These are phyloP conservation scores for Endocalyx cinctus DNA, from an alignment of 2,329 filamentous ascomycete genomes.

Conservation along the genomic window DNA sequence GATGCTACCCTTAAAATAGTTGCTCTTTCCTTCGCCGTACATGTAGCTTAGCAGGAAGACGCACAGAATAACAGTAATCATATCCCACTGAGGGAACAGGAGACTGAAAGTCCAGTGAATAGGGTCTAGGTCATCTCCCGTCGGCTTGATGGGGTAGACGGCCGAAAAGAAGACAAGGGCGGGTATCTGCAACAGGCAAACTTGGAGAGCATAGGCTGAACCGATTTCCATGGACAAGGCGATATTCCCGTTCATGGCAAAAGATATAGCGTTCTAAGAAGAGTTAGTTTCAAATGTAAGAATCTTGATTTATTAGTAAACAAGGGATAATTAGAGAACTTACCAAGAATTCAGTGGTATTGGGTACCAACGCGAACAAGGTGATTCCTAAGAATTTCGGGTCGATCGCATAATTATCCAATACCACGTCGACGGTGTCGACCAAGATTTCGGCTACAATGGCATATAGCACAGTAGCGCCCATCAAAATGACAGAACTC, in stretches of 20 bases:
- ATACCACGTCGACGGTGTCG: constrained; percentile 92
- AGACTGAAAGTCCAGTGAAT: constrained; percentile 70
- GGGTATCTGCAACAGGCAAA: constrained; percentile 90
- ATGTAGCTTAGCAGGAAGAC: constrained; percentile 97
- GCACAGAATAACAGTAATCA: constrained; percentile 93
- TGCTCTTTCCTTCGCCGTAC: constrained; percentile 98
- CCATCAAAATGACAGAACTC: constrained; percentile 82
- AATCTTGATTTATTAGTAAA: constrained; percentile 6
- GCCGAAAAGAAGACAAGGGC: constrained; percentile 90
- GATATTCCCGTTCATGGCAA: constrained; percentile 99
- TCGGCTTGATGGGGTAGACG: constrained; percentile 51
- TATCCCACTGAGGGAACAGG: constrained; percentile 98
- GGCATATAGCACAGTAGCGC: constrained; percentile 89
- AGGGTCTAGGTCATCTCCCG: constrained; percentile 35
- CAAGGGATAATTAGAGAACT: constrained; percentile 27
- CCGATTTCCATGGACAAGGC: constrained; percentile 98
- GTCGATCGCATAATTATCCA: constrained; percentile 85
- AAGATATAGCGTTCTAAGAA: constrained; percentile 86
- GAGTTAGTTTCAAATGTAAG: no score
- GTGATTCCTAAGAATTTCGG: constrained; percentile 98
- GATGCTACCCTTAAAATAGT: constrained; percentile 99
- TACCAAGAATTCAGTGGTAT: constrained; percentile 96
- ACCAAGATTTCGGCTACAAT: constrained; percentile 96
- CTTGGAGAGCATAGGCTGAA: constrained; percentile 92
- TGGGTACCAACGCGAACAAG: constrained; percentile 91